phyloP scores from a whole-genome alignment of 495 filamentous ascomycete genomes.

The Penicillium coprophilum region DNA sequence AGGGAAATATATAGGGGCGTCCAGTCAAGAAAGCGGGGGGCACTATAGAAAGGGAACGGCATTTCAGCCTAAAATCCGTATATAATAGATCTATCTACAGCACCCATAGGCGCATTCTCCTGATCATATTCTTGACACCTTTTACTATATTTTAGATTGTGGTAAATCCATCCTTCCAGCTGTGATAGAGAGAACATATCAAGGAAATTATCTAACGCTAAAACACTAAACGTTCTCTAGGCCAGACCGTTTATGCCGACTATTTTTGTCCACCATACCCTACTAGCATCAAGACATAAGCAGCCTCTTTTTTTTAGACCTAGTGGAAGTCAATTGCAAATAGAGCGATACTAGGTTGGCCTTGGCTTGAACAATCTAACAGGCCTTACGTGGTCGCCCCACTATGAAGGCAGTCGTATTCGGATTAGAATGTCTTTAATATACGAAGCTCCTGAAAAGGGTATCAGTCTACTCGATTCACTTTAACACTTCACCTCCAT shows the following conservation, averaged over 20 bases:
- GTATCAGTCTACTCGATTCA: neutral
- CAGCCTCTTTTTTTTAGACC: neutral
- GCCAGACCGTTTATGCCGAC: neutral
- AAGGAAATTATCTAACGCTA: neutral
- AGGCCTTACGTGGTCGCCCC: conserved; percentile 9
- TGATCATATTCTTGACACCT: no score
- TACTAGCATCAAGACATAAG: neutral
- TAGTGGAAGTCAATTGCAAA: conserved; percentile 7
- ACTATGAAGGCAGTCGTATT: conserved; percentile 7
- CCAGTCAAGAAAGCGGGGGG: no score
- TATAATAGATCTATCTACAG: no score
- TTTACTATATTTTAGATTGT: no score
- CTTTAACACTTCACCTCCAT: neutral
- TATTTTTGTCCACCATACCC: neutral
- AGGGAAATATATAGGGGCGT: no score
- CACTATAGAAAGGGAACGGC: no score
- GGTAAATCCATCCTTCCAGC: no score
- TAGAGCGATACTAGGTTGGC: conserved; percentile 2
- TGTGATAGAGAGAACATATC: no score
- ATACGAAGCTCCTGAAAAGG: neutral
- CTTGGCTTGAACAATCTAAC: conserved; percentile 7
- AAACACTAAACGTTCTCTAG: neutral
- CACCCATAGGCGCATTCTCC: no score
- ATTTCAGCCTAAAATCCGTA: no score
- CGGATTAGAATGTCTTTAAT: neutral